Conservation (phyloP, 179 eudicot species). For the Nepenthes alata region DNA sequence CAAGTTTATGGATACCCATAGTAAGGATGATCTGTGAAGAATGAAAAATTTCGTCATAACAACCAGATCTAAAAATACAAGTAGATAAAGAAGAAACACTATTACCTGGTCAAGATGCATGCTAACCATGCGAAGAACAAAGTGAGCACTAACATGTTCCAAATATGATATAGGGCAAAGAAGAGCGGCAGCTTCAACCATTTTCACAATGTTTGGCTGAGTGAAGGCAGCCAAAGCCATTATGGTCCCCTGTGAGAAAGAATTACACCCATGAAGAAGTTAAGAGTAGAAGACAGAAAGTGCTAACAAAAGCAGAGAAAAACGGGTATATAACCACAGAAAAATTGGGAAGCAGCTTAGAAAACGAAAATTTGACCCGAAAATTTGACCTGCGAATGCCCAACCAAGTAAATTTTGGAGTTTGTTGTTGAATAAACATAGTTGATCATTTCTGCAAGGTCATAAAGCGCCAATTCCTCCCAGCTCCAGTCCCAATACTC, state of each 20-base stretch:
- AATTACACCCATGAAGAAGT: not conserved
- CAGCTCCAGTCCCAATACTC: slow-evolving; percentile 99
- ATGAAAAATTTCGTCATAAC: slow-evolving; percentile 2
- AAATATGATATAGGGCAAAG: slow-evolving; percentile 90
- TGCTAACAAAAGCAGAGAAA: slow-evolving; percentile 4
- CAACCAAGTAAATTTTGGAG: slow-evolving; percentile 63
- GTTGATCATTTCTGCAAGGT: slow-evolving; percentile 66
- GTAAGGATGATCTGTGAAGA: slow-evolving; percentile 57
- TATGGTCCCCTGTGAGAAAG: slow-evolving; percentile 66
- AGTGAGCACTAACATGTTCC: slow-evolving; percentile 60
- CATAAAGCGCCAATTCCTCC: slow-evolving; percentile 86
- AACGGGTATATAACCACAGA: not conserved
- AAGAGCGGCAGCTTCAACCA: slow-evolving; percentile 94
- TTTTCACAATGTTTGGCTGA: slow-evolving; percentile 53
- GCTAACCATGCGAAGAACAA: slow-evolving; percentile 58
- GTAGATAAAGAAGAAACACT: not conserved
- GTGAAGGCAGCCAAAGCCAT: slow-evolving; percentile 91
- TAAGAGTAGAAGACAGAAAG: not conserved
- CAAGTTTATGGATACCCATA: slow-evolving; percentile 85
- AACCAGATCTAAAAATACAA: slow-evolving; percentile 1
- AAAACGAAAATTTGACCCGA: slow-evolving; percentile 25
- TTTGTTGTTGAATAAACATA: slow-evolving; percentile 39
- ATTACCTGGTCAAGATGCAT: slow-evolving; percentile 79
- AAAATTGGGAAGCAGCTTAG: not conserved
- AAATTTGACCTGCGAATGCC: slow-evolving; percentile 79